Conservation (phyloP, 495 filamentous ascomycete species). For the Corynascus novoguineensis region DNA sequence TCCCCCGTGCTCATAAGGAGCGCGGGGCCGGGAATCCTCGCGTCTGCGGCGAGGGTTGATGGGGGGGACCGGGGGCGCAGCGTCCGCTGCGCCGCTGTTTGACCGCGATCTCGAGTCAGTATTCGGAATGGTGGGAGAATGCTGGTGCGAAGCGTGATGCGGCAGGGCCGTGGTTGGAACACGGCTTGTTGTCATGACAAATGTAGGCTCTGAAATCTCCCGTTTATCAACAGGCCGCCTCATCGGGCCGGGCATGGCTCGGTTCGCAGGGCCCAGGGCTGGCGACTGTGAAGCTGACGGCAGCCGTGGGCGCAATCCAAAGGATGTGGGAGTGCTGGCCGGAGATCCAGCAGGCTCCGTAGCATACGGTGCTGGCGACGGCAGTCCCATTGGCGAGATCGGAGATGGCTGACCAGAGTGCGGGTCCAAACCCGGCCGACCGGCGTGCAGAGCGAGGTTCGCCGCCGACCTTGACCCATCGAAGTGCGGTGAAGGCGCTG, state of each 20-base stretch:
- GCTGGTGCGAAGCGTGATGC: background rate
- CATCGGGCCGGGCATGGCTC: slow-evolving; percentile 27
- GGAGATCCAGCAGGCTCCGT: slow-evolving; percentile 21
- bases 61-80: slow-evolving; percentile 57
- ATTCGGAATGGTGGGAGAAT: slow-evolving; percentile 7
- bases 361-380: slow-evolving; percentile 27
- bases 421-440: slow-evolving; percentile 27
- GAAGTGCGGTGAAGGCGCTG: slow-evolving; percentile 24
- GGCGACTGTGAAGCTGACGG: slow-evolving; percentile 47
- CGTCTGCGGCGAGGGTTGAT: slow-evolving; percentile 64
- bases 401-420: slow-evolving; percentile 42
- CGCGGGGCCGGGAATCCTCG: slow-evolving; percentile 50
- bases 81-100: slow-evolving; percentile 24
- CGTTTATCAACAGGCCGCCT: slow-evolving; percentile 68
- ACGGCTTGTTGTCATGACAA: slow-evolving; percentile 71
- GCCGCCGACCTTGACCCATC: slow-evolving; percentile 27
- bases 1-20: slow-evolving; percentile 46
- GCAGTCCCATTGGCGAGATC: slow-evolving; percentile 34
- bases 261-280: slow-evolving; percentile 19
- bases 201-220: slow-evolving; percentile 77
- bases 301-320: slow-evolving; percentile 24
- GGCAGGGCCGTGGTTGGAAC: slow-evolving; percentile 62
- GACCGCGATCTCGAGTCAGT: slow-evolving; percentile 36
- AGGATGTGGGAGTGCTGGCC: slow-evolving; percentile 25
- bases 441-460: slow-evolving; percentile 30